Base-by-base conservation (phyloP, 164 flowering plant species). In the Hamamelis virginiana region DNA sequence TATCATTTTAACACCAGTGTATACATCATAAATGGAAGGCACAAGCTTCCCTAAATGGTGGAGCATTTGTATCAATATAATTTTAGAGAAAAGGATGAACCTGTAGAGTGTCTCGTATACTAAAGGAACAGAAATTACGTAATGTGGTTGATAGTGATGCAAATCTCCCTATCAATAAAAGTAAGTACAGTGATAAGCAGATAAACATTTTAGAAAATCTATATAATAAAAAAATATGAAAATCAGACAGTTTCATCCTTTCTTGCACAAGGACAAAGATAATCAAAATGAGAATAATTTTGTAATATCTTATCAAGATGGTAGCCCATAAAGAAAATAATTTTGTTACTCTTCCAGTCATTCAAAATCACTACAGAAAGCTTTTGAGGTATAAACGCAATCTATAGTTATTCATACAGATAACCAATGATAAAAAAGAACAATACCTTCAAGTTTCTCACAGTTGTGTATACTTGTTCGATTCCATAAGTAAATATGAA, bases 101-200 rank as follows among this genome's bases (percentile, higher is more conserved):
- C 92, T 90, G 91, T 91, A 90, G 19, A 94, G 89, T 46, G 98
- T 94, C 79, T 94, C 96, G 69, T 81, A 92, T 21, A 94, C 87
- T 65, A 94, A 77, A 55, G 98, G 98, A 80, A 92, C 98, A 60
- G 97, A 86, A 64, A 92, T 84, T 43, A 91, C 51, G 80, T 89
- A 92, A 26, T 92, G 86, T 15, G 98, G 98, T 71, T 89, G 94
- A 79, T 90, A 89, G 11, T 62, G 81, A 33, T 47, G 78, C 82
- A 94, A 79, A 81, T 94, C 97, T 68, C 87, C 98, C 98, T 94
- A 78, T 51, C 75, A 75, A 70, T 10, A 53, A 25, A 70, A 64
- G 57, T 44, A 71, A 62, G 10, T 1, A 44, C 64, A 64, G 22
- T 57, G 16, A 64, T 66, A 51, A 73, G 68, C 50, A 69, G 57